A percentile compares a stretch with the other conserved stretches of the same genome.
Conservation (phyloP, 2,329 filamentous ascomycete species). For the Magnaporthiopsis rhizophila region DNA sequence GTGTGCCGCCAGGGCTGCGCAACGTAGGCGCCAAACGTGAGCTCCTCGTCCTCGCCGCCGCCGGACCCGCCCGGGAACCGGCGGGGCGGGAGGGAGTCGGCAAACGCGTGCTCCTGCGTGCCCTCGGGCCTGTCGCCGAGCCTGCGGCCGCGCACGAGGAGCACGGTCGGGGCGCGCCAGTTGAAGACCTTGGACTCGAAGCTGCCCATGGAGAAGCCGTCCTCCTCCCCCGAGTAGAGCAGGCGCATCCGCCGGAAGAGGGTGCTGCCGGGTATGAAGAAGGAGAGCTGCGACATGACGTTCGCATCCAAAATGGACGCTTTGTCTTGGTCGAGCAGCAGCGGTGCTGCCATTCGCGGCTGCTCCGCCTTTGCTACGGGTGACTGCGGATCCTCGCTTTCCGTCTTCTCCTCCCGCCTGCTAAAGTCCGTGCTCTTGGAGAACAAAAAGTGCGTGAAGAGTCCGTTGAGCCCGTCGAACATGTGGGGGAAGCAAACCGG, state of each 20-base stretch:
- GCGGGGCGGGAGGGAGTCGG: constrained; percentile 54
- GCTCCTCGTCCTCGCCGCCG: constrained; percentile 22
- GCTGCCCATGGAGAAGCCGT: constrained; percentile 70
- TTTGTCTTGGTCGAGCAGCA: constrained; percentile 32
- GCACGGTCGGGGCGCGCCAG: constrained; percentile 66
- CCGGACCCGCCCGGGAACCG: constrained; percentile 41
- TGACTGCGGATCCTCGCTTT: constrained; percentile 7
- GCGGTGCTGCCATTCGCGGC: constrained; percentile 30
- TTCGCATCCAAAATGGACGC: constrained; percentile 60
- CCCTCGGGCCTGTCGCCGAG: constrained; percentile 40
- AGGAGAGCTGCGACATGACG: constrained; percentile 60
- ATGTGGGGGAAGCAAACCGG: constrained; percentile 55
- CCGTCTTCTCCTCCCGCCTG: constrained; percentile 36
- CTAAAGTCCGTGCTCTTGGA: constrained; percentile 63
- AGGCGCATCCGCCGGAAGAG: constrained; percentile 59
- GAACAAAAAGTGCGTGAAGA: constrained; percentile 72
- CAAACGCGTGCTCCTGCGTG: constrained; percentile 48
- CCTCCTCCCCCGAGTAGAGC: constrained; percentile 61
- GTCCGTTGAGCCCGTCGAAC: constrained; percentile 57
- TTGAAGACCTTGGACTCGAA: constrained; percentile 71
- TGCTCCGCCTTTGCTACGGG: background rate
- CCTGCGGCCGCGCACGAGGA: constrained; percentile 60
- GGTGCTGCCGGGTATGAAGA: constrained; percentile 58
- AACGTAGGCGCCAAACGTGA: constrained; percentile 63
- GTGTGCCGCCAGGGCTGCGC: constrained; percentile 62